phyloP scores from a whole-genome alignment of 2,329 filamentous ascomycete genomes.

The Didymella exigua region DNA sequence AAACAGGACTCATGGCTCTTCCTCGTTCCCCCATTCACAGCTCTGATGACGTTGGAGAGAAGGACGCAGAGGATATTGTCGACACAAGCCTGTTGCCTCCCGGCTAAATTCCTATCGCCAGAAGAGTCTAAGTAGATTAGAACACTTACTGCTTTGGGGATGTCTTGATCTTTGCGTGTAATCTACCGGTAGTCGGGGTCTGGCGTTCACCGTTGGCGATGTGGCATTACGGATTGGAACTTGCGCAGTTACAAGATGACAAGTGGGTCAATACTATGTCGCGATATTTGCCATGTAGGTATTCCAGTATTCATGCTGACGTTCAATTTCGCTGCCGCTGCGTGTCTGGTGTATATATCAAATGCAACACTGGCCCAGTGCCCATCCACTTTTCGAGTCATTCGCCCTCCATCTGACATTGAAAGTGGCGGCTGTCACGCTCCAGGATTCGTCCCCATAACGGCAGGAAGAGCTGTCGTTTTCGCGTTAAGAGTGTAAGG shows the following conservation, averaged over 20 bases:
- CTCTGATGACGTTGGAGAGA: constrained; percentile 72
- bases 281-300: neutral
- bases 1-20: constrained; percentile 84
- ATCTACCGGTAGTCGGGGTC: constrained; percentile 16
- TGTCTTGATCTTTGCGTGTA: constrained; percentile 18
- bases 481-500: neutral
- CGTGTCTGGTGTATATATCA: neutral
- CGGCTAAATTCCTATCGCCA: constrained; percentile 61
- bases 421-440: neutral
- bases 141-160: constrained; percentile 1
- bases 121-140: neutral
- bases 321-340: neutral
- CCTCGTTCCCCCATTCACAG: constrained; percentile 87
- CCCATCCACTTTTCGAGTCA: neutral
- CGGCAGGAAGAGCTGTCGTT: neutral
- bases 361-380: neutral
- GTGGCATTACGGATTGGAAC: neutral
- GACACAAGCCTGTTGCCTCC: constrained; percentile 93
- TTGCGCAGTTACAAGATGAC: neutral
- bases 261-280: constrained; percentile 7
- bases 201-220: constrained; percentile 11
- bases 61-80: constrained; percentile 93
- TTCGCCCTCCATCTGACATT: neutral
- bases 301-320: neutral
- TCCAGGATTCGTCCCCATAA: neutral